Conservation (phyloP, 2,329 filamentous ascomycete species). For the Emmonsia crescens region DNA sequence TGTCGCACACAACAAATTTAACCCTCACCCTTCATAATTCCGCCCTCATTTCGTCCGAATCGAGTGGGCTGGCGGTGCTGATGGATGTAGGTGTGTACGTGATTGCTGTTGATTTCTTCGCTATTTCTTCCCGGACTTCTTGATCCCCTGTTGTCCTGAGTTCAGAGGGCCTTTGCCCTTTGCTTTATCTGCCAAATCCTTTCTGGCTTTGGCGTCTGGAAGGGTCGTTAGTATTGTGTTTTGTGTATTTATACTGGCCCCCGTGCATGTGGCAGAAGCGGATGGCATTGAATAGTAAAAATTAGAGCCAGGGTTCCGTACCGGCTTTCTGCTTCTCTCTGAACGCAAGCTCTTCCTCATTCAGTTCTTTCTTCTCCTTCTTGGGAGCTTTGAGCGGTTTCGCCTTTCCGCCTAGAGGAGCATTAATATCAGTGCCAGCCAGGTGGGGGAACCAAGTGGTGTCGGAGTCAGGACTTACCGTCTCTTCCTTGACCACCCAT, state of each 20-base stretch:
- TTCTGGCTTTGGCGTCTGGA: conserved; percentile 70
- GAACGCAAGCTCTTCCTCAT: conserved; percentile 77
- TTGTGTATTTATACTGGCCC: too few species aligned
- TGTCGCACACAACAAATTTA: neutral
- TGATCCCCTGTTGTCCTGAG: conserved; percentile 77
- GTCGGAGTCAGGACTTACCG: conserved; percentile 35
- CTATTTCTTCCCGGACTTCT: conserved; percentile 98
- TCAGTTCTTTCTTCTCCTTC: conserved; percentile 70
- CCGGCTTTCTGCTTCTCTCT: conserved; percentile 75
- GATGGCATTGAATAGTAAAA: neutral
- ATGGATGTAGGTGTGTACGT: neutral
- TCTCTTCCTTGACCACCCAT: conserved; percentile 61
- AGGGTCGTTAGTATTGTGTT: neutral
- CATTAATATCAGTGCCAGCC: neutral
- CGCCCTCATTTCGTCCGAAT: neutral
- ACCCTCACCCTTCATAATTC: neutral
- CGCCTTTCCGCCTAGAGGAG: conserved; percentile 58
- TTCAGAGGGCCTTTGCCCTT: conserved; percentile 83
- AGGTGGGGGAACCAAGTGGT: neutral
- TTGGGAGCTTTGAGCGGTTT: conserved; percentile 84
- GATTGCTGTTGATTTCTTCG: conserved; percentile 19
- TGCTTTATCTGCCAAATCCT: conserved; percentile 70
- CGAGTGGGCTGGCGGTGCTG: neutral
- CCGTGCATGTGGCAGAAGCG: neutral
- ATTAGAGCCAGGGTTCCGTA: conserved; percentile 37